Percentiles rank a stretch among this genome's conserved stretches.
These are phyloP conservation scores for Colletotrichum liaoningense DNA, from an alignment of 2,329 filamentous ascomycete genomes.

Conservation along the genomic window DNA sequence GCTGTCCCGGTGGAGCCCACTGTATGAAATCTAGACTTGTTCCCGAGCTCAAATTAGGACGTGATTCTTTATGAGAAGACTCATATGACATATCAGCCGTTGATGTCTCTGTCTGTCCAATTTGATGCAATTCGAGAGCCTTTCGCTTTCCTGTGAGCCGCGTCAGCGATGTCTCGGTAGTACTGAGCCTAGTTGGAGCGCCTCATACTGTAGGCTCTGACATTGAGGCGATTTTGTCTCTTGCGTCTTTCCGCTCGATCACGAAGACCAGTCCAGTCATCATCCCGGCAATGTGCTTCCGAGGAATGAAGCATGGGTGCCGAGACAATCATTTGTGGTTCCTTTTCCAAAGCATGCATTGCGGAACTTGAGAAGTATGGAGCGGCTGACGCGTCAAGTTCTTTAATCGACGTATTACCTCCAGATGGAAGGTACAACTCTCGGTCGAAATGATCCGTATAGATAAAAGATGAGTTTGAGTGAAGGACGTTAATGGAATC, in stretches of 20 bases:
- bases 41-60: neutral
- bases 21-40: neutral
- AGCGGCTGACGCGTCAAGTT: neutral
- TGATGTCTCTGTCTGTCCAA: neutral
- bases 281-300: constrained; percentile 35
- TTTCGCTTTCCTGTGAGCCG: constrained; percentile 29
- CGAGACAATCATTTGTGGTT: neutral
- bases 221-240: constrained; percentile 49
- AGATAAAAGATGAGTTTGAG: neutral
- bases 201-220: constrained; percentile 47
- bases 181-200: neutral
- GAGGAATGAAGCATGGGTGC: constrained; percentile 6
- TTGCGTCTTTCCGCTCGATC: constrained; percentile 45
- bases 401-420: too few relatives aligned
- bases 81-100: too few relatives aligned
- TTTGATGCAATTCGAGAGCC: neutral
- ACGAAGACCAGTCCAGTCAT: constrained; percentile 49
- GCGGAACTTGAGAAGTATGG: neutral
- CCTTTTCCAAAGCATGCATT: neutral
- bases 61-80: neutral
- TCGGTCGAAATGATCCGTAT: neutral
- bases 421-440: neutral
- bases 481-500: neutral
- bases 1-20: neutral
- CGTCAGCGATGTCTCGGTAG: neutral